Evolutionary conservation across 2,329 filamentous ascomycete genomes (phyloP), one percentile per base, ranked within the genome.

Genomic region (Fusarium fujikuroi): DNA sequence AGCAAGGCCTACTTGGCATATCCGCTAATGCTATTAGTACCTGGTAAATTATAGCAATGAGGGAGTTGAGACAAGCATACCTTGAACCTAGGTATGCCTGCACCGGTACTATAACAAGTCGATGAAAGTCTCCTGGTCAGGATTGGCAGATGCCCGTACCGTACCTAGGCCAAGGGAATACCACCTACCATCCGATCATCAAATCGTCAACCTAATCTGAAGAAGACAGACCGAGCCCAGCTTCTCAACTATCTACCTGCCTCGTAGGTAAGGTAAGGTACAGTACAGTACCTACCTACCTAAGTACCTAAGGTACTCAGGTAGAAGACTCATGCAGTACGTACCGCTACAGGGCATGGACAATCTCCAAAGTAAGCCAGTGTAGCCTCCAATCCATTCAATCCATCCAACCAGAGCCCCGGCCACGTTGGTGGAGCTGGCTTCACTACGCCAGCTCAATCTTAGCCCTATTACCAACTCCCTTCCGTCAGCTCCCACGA

Each of bases 401-500:
- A 49, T 66, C 62, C 72, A 76, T 75, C 72, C 74, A 74, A 75
- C 69, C 66, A 66, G 61, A 65, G 68, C 72, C 75, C 75, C 68
- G 68, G 74, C 70, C 65, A 71, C 44, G 72, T 72, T 74, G 64
- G 75, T 77, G 76, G 76, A 77, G 76, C 71, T 75, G 57, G 54
- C 44, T 50, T 72, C 59, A 70, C 50, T 65, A 74, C 69, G 72
- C 75, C 76, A 75, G 71, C 71, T 76, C 68, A 77, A 74, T 71
- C 69, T 57, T 78, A 78, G 76, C 76, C 76, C 76, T 78, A 78
- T 72, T 77, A 63, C 75, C 73, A 69, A 75, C 62, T 76, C 71
- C 68, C 68, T 67, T 68, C 70, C 72, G 66, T 75, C 75, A 78
- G 73, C 75, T 73, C 73, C 59, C 73, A 74, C 64, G 66, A 76